Percentiles rank a stretch among this genome's conserved stretches.
phyloP scores from a whole-genome alignment of 176 grass and related monocot species.

The Bothriochloa decipiens region DNA sequence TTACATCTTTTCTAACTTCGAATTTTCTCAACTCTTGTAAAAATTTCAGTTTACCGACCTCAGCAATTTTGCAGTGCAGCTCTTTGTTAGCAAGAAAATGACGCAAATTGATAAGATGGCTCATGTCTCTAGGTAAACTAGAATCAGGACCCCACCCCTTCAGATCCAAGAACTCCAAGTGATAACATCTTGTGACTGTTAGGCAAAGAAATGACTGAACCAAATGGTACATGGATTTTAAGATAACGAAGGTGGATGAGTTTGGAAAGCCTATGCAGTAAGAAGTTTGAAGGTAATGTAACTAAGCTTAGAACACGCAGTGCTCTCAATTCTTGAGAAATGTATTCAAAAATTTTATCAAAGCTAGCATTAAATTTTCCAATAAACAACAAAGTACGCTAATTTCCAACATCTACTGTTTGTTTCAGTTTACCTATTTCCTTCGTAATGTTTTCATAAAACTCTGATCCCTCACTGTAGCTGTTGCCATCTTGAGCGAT shows the following conservation, averaged over 20 bases:
- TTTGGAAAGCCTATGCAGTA: not conserved
- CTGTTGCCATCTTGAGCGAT: not conserved
- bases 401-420: conserved; percentile 1
- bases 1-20: not conserved
- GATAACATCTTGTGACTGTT: not conserved
- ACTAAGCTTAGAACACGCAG: not conserved
- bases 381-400: conserved; percentile 1
- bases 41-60: conserved; percentile 15
- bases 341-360: not conserved
- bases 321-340: not conserved
- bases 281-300: not conserved
- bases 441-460: not conserved
- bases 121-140: conserved; percentile 9
- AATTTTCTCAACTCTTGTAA: conserved; percentile 8
- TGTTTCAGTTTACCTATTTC: not conserved
- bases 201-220: not conserved
- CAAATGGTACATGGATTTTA: not conserved
- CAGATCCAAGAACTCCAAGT: conserved; percentile 11
- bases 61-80: conserved; percentile 4
- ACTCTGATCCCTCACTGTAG: not conserved
- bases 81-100: not conserved
- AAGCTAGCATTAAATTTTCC: not conserved
- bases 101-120: not conserved
- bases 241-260: conserved; percentile 23
- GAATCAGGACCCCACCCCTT: not conserved